Evolutionary conservation across 108 stramenopile species (phyloP).

Genomic region (Phaeodactylum tricornutum): DNA sequence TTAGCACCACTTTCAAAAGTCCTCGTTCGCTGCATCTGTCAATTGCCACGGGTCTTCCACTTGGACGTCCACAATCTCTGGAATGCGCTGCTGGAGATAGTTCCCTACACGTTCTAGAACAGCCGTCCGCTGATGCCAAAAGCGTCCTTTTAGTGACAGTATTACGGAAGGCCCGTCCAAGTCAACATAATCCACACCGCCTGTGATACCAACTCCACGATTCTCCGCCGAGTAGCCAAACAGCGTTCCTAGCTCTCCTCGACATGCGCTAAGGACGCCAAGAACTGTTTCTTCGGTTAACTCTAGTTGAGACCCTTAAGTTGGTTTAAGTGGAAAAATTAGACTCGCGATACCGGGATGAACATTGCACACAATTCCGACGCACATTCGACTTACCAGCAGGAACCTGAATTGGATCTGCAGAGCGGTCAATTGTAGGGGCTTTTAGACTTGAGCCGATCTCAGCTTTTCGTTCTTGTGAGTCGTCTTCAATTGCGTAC

Average conservation of each 20-base stretch:
- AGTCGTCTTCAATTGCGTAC: slow-evolving; percentile 72
- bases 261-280: slow-evolving; percentile 63
- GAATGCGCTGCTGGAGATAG: slow-evolving; percentile 65
- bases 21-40: slow-evolving; percentile 74
- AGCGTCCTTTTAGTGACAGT: slow-evolving; percentile 67
- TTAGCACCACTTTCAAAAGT: background rate
- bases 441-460: slow-evolving; percentile 41
- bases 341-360: background rate
- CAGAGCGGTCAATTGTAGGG: slow-evolving; percentile 35
- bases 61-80: slow-evolving; percentile 77
- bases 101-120: slow-evolving; percentile 65
- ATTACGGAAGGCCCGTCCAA: slow-evolving; percentile 84
- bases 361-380: no score
- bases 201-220: slow-evolving; percentile 89
- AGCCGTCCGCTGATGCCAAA: slow-evolving; percentile 87
- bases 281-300: slow-evolving; percentile 60
- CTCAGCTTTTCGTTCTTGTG: slow-evolving; percentile 58
- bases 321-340: no score
- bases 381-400: slow-evolving; percentile 39
- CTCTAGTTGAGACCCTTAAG: slow-evolving; percentile 43
- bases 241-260: slow-evolving; percentile 76
- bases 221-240: slow-evolving; percentile 92
- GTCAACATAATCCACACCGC: slow-evolving; percentile 89
- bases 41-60: slow-evolving; percentile 76
- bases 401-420: slow-evolving; percentile 43